These are phyloP conservation scores for Metschnikowia similis DNA, from an alignment of 805 yeast genomes.

Conservation along the genomic window DNA sequence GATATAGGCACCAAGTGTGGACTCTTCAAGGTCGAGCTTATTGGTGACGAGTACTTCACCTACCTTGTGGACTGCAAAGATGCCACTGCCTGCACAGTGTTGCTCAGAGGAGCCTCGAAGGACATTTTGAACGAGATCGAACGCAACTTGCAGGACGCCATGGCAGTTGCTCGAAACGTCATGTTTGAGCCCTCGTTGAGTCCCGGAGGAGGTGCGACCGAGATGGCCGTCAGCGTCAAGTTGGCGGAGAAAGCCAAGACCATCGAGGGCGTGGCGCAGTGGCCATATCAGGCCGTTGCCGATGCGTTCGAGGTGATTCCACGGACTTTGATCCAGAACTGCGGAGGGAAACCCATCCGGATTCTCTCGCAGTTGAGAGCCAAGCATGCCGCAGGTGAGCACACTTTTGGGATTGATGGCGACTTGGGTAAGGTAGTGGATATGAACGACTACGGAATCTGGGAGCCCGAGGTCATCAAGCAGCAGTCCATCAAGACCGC, in stretches of 20 bases:
- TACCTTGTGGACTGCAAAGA: slow-evolving; percentile 73
- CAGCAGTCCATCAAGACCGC: slow-evolving; percentile 98
- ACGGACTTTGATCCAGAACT: slow-evolving; percentile 92
- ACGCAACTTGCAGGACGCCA: slow-evolving; percentile 95
- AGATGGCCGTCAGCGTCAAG: slow-evolving; percentile 92
- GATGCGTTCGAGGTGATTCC: slow-evolving; percentile 99
- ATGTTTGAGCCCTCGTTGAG: slow-evolving; percentile 89
- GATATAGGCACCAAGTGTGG: slow-evolving; percentile 92
- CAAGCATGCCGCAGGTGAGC: slow-evolving; percentile 86
- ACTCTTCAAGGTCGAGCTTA: slow-evolving; percentile 84
- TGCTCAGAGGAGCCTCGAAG: slow-evolving; percentile 94
- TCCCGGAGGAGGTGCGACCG: slow-evolving; percentile 99
- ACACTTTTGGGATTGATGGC: slow-evolving; percentile 91
- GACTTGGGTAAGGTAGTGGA: slow-evolving; percentile 91
- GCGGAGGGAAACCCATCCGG: slow-evolving; percentile 95
- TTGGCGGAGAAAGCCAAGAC: slow-evolving; percentile 87
- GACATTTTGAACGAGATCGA: slow-evolving; percentile 95
- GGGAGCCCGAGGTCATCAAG: slow-evolving; percentile 99
- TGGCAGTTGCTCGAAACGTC: slow-evolving; percentile 96
- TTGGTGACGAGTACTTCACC: slow-evolving; percentile 96
- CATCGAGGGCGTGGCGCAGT: slow-evolving; percentile 92
- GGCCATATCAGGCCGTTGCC: slow-evolving; percentile 99
- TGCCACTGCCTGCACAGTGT: slow-evolving; percentile 90
- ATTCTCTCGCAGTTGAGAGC: slow-evolving; percentile 88
- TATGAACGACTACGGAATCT: slow-evolving; percentile 92